phyloP scores from a whole-genome alignment of 2,329 filamentous ascomycete species.

The Canariomyces notabilis region DNA sequence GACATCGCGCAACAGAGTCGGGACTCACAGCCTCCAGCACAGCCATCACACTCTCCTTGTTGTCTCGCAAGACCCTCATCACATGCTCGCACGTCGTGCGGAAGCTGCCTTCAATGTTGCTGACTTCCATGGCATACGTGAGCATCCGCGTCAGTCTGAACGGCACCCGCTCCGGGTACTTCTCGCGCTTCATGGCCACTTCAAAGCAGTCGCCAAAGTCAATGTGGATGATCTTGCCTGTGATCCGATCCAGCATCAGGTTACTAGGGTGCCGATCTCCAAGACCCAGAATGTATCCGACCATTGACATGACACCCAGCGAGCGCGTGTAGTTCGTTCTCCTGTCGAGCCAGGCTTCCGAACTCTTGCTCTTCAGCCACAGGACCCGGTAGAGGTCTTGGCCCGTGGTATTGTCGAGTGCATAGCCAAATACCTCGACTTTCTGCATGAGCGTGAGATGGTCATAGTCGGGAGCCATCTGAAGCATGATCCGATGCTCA shows the following conservation, averaged over 20 bases:
- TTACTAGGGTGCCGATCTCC: conserved; percentile 97
- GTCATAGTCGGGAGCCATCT: conserved; percentile 99
- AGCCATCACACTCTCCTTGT: conserved; percentile 98
- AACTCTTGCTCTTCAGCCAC: conserved; percentile 98
- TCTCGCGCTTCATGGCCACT: conserved; percentile 98
- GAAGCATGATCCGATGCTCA: conserved; percentile 98
- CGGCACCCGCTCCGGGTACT: conserved; percentile 94
- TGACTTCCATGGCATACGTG: conserved; percentile 99
- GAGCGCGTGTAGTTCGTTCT: conserved; percentile 99
- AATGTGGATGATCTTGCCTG: conserved; percentile 96
- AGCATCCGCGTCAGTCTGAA: conserved; percentile 98
- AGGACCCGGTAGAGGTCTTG: conserved; percentile 97
- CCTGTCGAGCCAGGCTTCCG: conserved; percentile 93
- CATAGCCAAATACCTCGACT: conserved; percentile 98
- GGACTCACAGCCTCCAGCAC: conserved; percentile 88
- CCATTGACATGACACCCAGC: conserved; percentile 99
- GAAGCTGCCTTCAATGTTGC: conserved; percentile 98
- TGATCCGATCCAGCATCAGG: conserved; percentile 91
- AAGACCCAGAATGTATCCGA: conserved; percentile 96
- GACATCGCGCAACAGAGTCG: not conserved
- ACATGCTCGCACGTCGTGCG: conserved; percentile 97
- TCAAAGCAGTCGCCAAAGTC: conserved; percentile 99
- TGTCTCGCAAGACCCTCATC: conserved; percentile 92
- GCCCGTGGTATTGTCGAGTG: conserved; percentile 96
- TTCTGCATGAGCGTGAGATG: conserved; percentile 99